These are phyloP conservation scores for Arxiozyma slooffiae DNA, from an alignment of 1,139 yeast genomes.

Conservation along the genomic window DNA sequence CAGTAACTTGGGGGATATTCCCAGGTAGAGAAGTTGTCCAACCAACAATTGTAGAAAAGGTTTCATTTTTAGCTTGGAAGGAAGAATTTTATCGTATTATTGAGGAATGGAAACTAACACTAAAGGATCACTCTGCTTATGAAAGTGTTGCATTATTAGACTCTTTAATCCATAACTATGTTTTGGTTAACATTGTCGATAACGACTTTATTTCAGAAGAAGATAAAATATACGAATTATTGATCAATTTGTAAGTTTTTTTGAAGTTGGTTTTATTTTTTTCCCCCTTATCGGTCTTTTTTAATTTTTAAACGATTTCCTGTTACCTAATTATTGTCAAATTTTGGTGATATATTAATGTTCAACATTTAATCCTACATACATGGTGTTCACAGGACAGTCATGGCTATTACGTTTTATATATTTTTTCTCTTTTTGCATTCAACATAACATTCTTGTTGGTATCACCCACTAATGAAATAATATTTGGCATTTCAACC, in stretches of 20 bases:
- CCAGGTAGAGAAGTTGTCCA: constrained; percentile 87
- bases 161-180: constrained; percentile 48
- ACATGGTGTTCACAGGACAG: background rate
- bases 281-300: background rate
- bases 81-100: constrained; percentile 85
- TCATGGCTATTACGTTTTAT: no score
- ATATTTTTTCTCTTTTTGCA: background rate
- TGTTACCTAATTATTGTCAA: no score
- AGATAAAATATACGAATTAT: constrained; percentile 33
- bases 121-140: constrained; percentile 32
- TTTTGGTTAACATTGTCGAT: constrained; percentile 81
- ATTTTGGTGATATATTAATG: no score
- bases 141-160: constrained; percentile 38
- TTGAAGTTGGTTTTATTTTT: background rate
- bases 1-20: constrained; percentile 97
- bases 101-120: constrained; percentile 66
- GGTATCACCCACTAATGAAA: background rate
- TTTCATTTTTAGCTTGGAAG: constrained; percentile 90
- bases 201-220: constrained; percentile 51
- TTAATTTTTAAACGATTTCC: background rate
- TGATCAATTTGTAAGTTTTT: constrained; percentile 11
- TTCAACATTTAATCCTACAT: background rate
- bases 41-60: constrained; percentile 86
- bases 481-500: constrained; percentile 13
- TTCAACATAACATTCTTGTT: constrained; percentile 11